Conservation (phyloP, 345 rosid genomes). For the Rhizophora mangle region DNA sequence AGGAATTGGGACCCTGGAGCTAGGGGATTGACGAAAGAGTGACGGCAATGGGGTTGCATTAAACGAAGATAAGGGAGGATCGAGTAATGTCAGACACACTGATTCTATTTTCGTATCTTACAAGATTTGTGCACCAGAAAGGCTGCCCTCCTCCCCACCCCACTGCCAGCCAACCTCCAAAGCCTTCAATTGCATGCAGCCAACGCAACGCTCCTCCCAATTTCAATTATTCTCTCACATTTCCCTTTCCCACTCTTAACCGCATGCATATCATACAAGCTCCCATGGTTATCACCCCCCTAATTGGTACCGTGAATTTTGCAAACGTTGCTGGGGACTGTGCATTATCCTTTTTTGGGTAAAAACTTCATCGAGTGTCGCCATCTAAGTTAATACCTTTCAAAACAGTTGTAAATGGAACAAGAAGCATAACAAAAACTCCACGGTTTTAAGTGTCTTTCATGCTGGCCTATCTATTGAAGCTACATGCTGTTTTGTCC, state of each 20-base stretch:
- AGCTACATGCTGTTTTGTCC: no score
- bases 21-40: neutral
- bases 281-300: no score
- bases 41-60: slow-evolving; percentile 16
- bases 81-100: slow-evolving; percentile 19
- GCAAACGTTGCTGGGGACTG: no score
- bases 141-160: neutral
- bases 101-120: slow-evolving; percentile 36
- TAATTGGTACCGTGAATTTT: no score
- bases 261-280: no score
- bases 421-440: no score
- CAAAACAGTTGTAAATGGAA: no score
- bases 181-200: slow-evolving; percentile 12
- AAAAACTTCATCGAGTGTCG: no score
- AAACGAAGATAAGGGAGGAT: slow-evolving; percentile 8
- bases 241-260: slow-evolving; percentile 4
- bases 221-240: neutral
- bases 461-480: no score
- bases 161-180: slow-evolving; percentile 22
- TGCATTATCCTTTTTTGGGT: no score
- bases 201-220: neutral
- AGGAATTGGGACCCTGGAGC: neutral
- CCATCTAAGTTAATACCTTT: no score
- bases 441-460: no score
- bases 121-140: slow-evolving; percentile 31